Evolutionary conservation across 2,329 filamentous ascomycete genomes (phyloP).

Genomic region (Cercospora sp.): DNA sequence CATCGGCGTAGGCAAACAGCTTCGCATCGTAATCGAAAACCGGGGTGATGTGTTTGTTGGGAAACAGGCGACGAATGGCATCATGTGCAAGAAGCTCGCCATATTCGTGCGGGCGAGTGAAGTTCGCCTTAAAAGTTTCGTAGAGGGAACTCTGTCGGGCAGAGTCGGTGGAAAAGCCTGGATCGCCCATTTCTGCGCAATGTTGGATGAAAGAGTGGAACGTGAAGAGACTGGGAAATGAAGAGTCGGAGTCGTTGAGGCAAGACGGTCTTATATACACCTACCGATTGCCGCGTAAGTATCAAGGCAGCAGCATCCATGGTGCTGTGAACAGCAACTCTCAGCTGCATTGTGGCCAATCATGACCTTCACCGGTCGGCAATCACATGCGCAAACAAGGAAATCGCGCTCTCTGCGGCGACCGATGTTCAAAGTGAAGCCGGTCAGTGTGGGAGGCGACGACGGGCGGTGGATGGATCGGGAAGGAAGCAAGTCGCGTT

Average conservation of each 20-base stretch:
- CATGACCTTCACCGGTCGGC: neutral
- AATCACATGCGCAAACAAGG: neutral
- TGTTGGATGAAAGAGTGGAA: neutral
- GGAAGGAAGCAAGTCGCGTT: neutral
- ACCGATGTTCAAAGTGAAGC: neutral
- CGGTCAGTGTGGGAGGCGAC: neutral
- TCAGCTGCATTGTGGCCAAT: conserved; percentile 8
- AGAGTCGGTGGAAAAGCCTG: neutral
- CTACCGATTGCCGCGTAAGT: neutral
- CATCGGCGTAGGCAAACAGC: conserved; percentile 44
- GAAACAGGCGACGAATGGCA: conserved; percentile 13
- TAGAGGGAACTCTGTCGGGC: conserved; percentile 8
- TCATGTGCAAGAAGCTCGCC: conserved; percentile 20
- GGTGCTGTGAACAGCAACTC: neutral
- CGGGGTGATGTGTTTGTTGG: conserved; percentile 19
- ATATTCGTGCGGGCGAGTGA: conserved; percentile 11
- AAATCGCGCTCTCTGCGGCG: neutral
- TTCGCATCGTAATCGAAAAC: conserved; percentile 20
- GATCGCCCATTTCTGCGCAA: conserved; percentile 7
- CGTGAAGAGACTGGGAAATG: neutral
- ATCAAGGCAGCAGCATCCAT: conserved; percentile 11
- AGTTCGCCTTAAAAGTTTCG: conserved; percentile 12
- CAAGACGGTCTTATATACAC: neutral
- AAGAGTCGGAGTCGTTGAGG: neutral
- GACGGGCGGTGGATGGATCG: neutral